These are phyloP conservation scores for Hemileccinum impolitum DNA, from an alignment of 768 basidiomycete species.

Conservation along the genomic window DNA sequence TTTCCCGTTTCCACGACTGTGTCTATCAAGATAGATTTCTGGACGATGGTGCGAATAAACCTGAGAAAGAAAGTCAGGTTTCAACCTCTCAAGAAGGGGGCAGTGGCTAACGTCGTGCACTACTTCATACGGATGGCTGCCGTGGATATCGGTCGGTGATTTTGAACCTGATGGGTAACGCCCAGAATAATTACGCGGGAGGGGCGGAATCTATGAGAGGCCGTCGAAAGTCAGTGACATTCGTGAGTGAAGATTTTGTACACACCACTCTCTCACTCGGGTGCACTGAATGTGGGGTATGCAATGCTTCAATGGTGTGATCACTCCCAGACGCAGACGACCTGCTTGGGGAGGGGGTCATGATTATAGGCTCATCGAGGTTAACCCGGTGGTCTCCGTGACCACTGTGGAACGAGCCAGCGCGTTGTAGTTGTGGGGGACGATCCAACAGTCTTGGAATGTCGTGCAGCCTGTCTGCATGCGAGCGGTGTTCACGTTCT, in stretches of 20 bases:
- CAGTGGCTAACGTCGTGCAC: constrained; percentile 11
- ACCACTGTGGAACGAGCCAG: constrained; percentile 21
- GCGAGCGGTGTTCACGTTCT: constrained; percentile 23
- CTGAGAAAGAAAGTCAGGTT: constrained; percentile 16
- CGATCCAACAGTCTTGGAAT: constrained; percentile 24
- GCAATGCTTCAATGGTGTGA: constrained; percentile 29
- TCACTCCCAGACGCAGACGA: constrained; percentile 27
- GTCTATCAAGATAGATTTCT: constrained; percentile 23
- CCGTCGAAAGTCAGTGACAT: background rate
- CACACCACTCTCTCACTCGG: constrained; percentile 28
- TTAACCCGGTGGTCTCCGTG: constrained; percentile 14
- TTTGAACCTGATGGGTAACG: constrained; percentile 15
- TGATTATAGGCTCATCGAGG: constrained; percentile 21
- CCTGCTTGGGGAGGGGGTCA: constrained; percentile 17
- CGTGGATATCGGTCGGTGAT: constrained; percentile 32
- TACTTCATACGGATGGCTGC: constrained; percentile 18
- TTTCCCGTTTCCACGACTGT: constrained; percentile 20
- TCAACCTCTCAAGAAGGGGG: background rate
- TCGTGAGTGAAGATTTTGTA: background rate
- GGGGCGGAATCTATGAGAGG: constrained; percentile 25
- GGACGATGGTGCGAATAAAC: constrained; percentile 23
- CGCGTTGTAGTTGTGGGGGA: constrained; percentile 14
- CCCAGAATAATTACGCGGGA: constrained; percentile 23
- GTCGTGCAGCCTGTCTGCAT: constrained; percentile 15
- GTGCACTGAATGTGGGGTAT: constrained; percentile 18